Base-by-base conservation (phyloP, 139 green algal genomes). In the Gonium pectorale region DNA sequence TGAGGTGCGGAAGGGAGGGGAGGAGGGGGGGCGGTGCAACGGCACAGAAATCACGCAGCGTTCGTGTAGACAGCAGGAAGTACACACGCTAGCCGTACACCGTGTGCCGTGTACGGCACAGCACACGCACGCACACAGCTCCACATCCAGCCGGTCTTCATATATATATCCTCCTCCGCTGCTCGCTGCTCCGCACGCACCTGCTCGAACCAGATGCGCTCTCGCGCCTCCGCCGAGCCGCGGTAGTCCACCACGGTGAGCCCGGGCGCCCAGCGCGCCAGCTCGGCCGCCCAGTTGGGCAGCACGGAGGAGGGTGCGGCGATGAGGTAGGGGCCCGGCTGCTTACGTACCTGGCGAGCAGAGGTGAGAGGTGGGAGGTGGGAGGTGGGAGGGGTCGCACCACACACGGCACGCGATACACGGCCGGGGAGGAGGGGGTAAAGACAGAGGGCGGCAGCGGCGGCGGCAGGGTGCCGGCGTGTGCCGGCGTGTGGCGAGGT, bases 241-340 rank as follows among this genome's bases (percentile, higher is more conserved):
- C 74, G 71, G 89, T 94, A 94, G 67, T 85, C 80, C 64, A 92
- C 85, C 31, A 93, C 77, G 59, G 63, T 51, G 40, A 95, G 90
- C 62, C 75, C 75, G 19, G 97, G 97, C 62, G 99, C 93, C 97
- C 97, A 99, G 35, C 88, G 86, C 11, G 90, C 89, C 27, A 99
- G 90, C 93, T 99, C 97, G 8, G 86, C 82, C 74, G 96, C 97
- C 97, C 97, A 99, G 91, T 99, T 99, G 40, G 98, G 94, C 2
- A 99, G 94, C 59, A 99, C 97, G 11, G 97, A 97, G 80, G 99
- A 99, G 79, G 97, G 97, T 64, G 99, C 96, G 67, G 98, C 98
- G 89, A 99, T 98, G 31, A 99, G 92, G 93, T 98, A 97, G 2
- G 97, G 97, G 17, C 95, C 96, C 62, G 24, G 7, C 43, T 70